A percentile compares a stretch with the other conserved stretches of the same genome.
Evolutionary conservation across 306 rosid genomes (phyloP).

Genomic region (Rosa lucieae): DNA sequence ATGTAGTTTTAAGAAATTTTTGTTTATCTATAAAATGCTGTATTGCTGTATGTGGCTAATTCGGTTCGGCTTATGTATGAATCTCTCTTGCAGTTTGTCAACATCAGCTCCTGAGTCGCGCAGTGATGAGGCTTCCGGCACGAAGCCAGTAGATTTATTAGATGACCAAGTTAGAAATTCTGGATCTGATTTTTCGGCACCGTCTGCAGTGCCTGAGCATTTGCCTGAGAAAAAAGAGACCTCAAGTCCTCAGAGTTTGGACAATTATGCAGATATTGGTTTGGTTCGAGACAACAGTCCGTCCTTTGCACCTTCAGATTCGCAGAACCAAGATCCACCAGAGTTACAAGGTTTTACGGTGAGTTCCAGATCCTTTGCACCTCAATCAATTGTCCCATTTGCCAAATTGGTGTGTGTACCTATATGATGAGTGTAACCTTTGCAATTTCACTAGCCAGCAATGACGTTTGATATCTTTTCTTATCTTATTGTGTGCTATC

Average conservation of each 20-base stretch:
- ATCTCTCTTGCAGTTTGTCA: constrained; percentile 47
- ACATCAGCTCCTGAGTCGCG: constrained; percentile 54
- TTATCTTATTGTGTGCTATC: background rate
- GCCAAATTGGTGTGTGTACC: background rate
- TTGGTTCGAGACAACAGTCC: constrained; percentile 65
- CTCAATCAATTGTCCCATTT: background rate
- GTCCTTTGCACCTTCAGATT: constrained; percentile 59
- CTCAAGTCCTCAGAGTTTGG: constrained; percentile 60
- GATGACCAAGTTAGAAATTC: constrained; percentile 59
- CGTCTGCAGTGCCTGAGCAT: constrained; percentile 57
- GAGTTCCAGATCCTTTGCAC: constrained; percentile 30
- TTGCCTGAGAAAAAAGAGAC: constrained; percentile 63
- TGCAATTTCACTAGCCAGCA: background rate
- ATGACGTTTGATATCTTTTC: background rate
- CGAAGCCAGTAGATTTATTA: constrained; percentile 49
- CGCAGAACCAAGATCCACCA: constrained; percentile 70
- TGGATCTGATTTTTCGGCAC: constrained; percentile 60
- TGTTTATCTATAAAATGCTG: background rate
- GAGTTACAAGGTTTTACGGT: constrained; percentile 87
- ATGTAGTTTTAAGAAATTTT: background rate
- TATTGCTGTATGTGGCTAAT: background rate
- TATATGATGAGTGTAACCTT: background rate
- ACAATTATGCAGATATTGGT: constrained; percentile 66
- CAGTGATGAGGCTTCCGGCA: constrained; percentile 58
- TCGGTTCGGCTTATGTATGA: background rate